Evolutionary conservation across 805 yeast genomes (phyloP), one percentile per base, ranked within the genome.

Genomic region (Candida railenensis): DNA sequence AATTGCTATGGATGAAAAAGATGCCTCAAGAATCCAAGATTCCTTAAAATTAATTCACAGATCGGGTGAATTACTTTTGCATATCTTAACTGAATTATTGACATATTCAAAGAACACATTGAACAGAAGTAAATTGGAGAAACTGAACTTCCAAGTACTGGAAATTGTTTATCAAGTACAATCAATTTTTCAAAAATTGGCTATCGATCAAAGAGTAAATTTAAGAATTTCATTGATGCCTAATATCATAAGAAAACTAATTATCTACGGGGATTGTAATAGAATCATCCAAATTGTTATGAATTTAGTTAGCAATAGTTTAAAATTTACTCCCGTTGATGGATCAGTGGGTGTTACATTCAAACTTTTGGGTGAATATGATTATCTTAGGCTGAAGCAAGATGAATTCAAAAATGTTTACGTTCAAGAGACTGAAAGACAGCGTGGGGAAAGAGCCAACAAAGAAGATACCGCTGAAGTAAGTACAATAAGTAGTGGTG

Each of bases 21-120:
- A 88, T 53, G 74, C 75, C 3, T 65, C 72, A 12, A 81, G 83
- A 53, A 82, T 90, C 12, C 85, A 86, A 56, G 83, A 84, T 42
- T 84, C 91, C 15, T 69, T 91, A 55, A 87, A 86, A 51, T 77
- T 92, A 44, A 91, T 92, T 44, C 89, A 87, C 66, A 78, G 96
- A 58, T 86, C 95, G 22, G 99, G 99, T 34, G 98, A 94, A 65
- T 70, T 92, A 38, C 69, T 94, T 46, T 65, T 94, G 53, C 97
- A 92, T 66, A 83, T 94, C 47, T 76, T 92, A 60, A 92, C 97
- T 11, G 98, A 92, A 59, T 72, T 92, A 42, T 75, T 92, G 52
- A 89, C 97, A 1, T 94, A 91, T 65, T 85, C 96, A n/a, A 90
- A 89, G 56, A 92, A 89, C 62, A 95, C 94, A 19, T 72, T 90